A percentile compares a stretch with the other conserved stretches of the same genome.
Conservation (phyloP, 1,284 basidiomycete genomes). For the Agaricales sp. region DNA sequence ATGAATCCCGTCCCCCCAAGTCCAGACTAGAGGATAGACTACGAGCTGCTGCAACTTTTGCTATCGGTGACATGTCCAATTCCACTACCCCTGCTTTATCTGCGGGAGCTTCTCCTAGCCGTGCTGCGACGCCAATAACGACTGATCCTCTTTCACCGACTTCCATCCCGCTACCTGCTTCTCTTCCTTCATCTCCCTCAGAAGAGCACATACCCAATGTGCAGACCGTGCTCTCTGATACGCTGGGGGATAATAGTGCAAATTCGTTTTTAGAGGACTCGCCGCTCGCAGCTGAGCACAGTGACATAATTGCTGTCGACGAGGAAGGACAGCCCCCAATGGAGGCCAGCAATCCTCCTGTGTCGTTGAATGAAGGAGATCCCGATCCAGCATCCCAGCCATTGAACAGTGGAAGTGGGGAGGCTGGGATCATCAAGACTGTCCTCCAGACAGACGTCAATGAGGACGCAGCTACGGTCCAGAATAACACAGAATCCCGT, state of each 20-base stretch:
- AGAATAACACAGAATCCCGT: background rate
- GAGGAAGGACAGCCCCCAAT: background rate
- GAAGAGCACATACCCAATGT: slow-evolving; percentile 27
- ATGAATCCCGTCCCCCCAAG: slow-evolving; percentile 21
- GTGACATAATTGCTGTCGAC: background rate
- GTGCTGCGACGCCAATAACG: slow-evolving; percentile 19
- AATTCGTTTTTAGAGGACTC: too few species aligned
- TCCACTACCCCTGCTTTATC: slow-evolving; percentile 31
- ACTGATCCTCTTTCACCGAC: slow-evolving; percentile 19
- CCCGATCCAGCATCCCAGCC: background rate
- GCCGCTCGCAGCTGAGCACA: too few species aligned
- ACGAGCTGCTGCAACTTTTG: slow-evolving; percentile 41
- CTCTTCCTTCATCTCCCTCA: slow-evolving; percentile 9
- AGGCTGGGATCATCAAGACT: background rate
- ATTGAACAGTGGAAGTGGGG: too few species aligned
- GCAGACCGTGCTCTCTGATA: slow-evolving; percentile 33
- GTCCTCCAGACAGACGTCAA: background rate
- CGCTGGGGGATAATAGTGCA: too few species aligned
- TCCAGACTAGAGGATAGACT: slow-evolving; percentile 66
- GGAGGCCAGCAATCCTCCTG: background rate
- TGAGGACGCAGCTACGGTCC: background rate
- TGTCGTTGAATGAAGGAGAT: background rate
- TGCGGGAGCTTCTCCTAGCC: slow-evolving; percentile 26
- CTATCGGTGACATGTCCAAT: slow-evolving; percentile 42
- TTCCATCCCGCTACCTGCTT: slow-evolving; percentile 21